Base-by-base conservation (phyloP, 2,329 filamentous ascomycete genomes). In the Torrubiella hemipterigena region DNA sequence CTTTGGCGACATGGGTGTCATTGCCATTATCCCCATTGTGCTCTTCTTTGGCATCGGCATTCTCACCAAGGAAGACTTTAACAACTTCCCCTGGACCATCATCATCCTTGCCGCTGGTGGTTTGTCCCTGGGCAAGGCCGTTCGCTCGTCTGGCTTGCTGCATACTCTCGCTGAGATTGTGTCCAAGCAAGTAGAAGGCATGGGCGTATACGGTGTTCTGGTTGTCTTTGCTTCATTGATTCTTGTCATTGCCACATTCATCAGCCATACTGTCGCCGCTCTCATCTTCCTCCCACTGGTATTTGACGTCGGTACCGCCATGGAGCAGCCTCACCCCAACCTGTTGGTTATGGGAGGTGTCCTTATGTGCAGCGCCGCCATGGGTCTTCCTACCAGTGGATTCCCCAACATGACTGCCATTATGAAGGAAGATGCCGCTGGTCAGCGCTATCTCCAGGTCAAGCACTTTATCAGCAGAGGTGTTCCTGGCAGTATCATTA, bases 321-420 rank as follows among this genome's bases (percentile, higher is more conserved):
- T 98, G 86, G 73, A 79, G 3, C 69, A 93, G 51, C 87, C 89
- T 17, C 86, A 93, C 51, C 89, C 91, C 7, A 96, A 96, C 55
- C 59, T 98, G 37, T 62, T 98, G 36, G 91, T 98, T 39, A 96
- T 98, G 89, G 83, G 78, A 0, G 79, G 82, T 33, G 89, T 93
- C 9, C 61, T 98, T 40, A 98, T 98, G 86, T 95, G 91, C 51
- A 89, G 81, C 42, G 87, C 87, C n/a, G 91, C 56, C 3, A 98
- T 98, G 91, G 91, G 79, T 10, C 58, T 98, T 56, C 91, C 91
- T 3, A 98, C 91, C 0, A 89, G 80, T 51, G 93, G 91, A 7
- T 98, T 98, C 61, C 91, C 91, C 2, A 98, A 98, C 46, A 98
- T 98, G 91, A 98, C 91, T 49, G 91, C 91, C 4, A 96, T 98